phyloP scores from a whole-genome alignment of 176 grass and related monocot species.

The Hsuehochloa calcarea region DNA sequence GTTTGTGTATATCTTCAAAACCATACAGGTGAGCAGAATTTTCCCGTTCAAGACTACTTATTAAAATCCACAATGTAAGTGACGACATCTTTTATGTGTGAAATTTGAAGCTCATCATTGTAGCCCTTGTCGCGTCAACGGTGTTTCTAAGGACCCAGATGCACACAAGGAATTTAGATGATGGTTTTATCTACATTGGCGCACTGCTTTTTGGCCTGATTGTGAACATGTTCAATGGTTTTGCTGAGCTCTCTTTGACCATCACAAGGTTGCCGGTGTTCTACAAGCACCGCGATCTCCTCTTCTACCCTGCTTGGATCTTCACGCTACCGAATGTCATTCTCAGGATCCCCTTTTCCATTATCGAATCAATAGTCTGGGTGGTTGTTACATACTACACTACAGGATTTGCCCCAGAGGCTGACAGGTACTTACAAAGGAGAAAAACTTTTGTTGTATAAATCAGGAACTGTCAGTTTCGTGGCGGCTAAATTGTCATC shows the following conservation, averaged over 20 bases:
- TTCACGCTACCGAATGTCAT: conserved; percentile 79
- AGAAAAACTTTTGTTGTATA: not conserved
- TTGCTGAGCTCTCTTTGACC: conserved; percentile 85
- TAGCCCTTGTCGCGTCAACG: conserved; percentile 65
- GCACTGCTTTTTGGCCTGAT: conserved; percentile 78
- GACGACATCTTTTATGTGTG: not conserved
- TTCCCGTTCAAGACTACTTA: not conserved
- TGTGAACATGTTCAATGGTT: conserved; percentile 96
- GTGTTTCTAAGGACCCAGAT: conserved; percentile 77
- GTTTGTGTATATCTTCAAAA: conserved; percentile 94
- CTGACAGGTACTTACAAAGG: conserved; percentile 58
- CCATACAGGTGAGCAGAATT: conserved; percentile 59
- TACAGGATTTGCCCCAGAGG: conserved; percentile 86
- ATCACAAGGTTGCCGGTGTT: conserved; percentile 90
- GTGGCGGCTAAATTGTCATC: conserved; percentile 19
- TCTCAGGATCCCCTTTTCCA: conserved; percentile 80
- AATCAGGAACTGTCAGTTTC: conserved; percentile 2
- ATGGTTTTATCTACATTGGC: conserved; percentile 76
- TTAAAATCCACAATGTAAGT: not conserved
- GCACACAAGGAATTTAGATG: conserved; percentile 62
- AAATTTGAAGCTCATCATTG: conserved; percentile 62
- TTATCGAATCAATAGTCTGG: conserved; percentile 84
- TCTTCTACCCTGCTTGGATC: conserved; percentile 94
- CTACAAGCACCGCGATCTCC: conserved; percentile 94
- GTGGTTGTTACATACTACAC: conserved; percentile 81